phyloP scores from a whole-genome alignment of 768 basidiomycete species.

The Mrakia gelida region DNA sequence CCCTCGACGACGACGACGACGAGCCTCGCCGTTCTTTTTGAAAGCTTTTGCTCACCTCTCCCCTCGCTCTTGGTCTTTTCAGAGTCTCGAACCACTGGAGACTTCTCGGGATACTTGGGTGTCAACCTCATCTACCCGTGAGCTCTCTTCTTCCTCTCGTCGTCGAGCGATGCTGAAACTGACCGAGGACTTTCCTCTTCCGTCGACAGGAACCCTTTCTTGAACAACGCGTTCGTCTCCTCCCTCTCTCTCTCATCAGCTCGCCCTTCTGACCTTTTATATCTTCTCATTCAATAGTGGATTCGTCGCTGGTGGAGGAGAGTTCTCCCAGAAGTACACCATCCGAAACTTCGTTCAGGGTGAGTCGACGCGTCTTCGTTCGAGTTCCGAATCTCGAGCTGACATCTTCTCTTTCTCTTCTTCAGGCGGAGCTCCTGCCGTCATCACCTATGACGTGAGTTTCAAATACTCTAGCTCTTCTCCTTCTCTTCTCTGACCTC shows the following conservation, averaged over 20 bases:
- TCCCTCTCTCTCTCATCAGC: no score
- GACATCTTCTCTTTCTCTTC: not conserved
- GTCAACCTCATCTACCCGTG: conserved; percentile 16
- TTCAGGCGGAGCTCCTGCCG: not conserved
- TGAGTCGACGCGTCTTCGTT: not conserved
- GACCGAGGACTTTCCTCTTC: not conserved
- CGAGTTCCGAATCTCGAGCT: not conserved
- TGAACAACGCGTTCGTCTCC: not conserved
- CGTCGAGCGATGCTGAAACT: not conserved
- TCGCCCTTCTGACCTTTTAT: no score
- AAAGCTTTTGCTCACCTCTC: not conserved
- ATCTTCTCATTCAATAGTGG: not conserved
- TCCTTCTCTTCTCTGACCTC: no score
- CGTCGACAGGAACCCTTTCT: not conserved
- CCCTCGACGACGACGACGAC: not conserved
- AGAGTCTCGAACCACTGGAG: conserved; percentile 7
- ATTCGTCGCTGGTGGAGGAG: not conserved
- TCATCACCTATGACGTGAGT: not conserved
- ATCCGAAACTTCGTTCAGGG: conserved; percentile 11
- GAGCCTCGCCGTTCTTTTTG: not conserved
- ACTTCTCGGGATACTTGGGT: conserved; percentile 1
- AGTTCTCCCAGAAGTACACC: conserved; percentile 5
- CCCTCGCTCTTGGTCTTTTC: not conserved
- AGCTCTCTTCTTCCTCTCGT: not conserved
- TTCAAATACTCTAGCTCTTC: no score